Conservation (phyloP, 805 yeast genomes). For the Candida golubevii region DNA sequence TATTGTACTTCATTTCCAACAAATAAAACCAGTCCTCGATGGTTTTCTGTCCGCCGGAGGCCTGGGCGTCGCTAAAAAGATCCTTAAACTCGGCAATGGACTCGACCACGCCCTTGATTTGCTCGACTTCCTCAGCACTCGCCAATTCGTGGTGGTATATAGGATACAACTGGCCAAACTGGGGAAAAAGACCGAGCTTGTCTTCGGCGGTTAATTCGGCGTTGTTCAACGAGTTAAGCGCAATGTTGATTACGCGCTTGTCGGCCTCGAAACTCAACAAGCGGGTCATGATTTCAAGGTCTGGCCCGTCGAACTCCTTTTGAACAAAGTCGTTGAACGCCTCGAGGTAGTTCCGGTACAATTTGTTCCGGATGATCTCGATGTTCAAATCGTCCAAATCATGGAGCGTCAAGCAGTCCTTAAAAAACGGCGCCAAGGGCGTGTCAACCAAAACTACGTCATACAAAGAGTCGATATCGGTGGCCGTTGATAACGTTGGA, state of each 20-base stretch:
- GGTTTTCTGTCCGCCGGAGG: conserved; percentile 43
- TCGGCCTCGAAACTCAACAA: conserved; percentile 90
- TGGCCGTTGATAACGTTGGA: conserved; percentile 91
- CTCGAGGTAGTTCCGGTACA: conserved; percentile 90
- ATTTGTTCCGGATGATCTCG: conserved; percentile 86
- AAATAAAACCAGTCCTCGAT: conserved; percentile 93
- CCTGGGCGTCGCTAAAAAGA: conserved; percentile 43
- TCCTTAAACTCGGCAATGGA: conserved; percentile 62
- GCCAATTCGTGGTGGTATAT: conserved; percentile 61
- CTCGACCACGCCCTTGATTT: conserved; percentile 61
- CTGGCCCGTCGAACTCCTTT: conserved; percentile 63
- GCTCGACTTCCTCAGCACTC: conserved; percentile 80
- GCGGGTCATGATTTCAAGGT: conserved; percentile 73
- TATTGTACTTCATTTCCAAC: conserved; percentile 87
- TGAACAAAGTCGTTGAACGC: conserved; percentile 70
- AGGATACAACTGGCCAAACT: conserved; percentile 77
- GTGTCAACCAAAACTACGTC: conserved; percentile 92
- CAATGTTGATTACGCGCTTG: conserved; percentile 86
- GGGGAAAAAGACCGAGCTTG: conserved; percentile 69
- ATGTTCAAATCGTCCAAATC: conserved; percentile 94
- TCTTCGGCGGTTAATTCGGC: conserved; percentile 75
- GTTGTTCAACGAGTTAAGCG: conserved; percentile 74
- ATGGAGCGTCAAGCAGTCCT: conserved; percentile 79
- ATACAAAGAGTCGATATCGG: conserved; percentile 90
- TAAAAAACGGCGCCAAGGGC: conserved; percentile 95